These are phyloP conservation scores for Candida fluviatilis DNA, from an alignment of 805 yeast genomes.

Conservation along the genomic window DNA sequence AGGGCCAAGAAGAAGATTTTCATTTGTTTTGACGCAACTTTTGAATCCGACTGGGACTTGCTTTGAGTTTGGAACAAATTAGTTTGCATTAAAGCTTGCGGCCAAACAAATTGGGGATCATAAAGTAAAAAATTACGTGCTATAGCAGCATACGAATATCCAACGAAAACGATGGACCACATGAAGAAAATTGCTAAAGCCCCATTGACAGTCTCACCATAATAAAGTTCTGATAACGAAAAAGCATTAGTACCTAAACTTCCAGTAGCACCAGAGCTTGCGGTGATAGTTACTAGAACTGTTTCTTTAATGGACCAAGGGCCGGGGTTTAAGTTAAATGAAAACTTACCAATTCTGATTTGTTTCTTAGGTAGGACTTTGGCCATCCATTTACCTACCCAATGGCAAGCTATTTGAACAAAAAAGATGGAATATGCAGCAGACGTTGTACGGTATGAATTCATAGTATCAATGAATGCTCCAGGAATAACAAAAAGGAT, in stretches of 20 bases:
- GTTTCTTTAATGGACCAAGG: conserved; percentile 51
- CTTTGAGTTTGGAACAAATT: conserved; percentile 31
- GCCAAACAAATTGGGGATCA: conserved; percentile 46
- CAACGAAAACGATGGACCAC: conserved; percentile 46
- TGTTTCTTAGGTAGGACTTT: conserved; percentile 29
- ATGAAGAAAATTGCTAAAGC: conserved; percentile 36
- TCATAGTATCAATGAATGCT: conserved; percentile 34
- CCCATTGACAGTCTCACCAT: conserved; percentile 29
- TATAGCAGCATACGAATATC: conserved; percentile 46
- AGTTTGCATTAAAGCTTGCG: conserved; percentile 45
- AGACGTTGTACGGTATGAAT: conserved; percentile 34
- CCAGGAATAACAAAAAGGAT: conserved; percentile 31
- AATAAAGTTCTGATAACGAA: conserved; percentile 40
- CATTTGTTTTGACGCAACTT: conserved; percentile 23
- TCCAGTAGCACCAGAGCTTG: conserved; percentile 47
- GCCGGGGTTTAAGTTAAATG: conserved; percentile 42
- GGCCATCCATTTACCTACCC: conserved; percentile 42
- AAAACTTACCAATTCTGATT: conserved; percentile 11
- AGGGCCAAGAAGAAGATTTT: conserved; percentile 30
- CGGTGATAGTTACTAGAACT: conserved; percentile 44
- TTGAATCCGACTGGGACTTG: conserved; percentile 12
- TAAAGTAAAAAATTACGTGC: conserved; percentile 41
- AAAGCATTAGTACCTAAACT: conserved; percentile 42
- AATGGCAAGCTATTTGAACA: conserved; percentile 43
- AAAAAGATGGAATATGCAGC: conserved; percentile 47